A percentile compares a stretch with the other conserved stretches of the same genome.
Evolutionary conservation across 176 grass and related monocot species (phyloP).

Genomic region (Tillandsia leiboldiana): DNA sequence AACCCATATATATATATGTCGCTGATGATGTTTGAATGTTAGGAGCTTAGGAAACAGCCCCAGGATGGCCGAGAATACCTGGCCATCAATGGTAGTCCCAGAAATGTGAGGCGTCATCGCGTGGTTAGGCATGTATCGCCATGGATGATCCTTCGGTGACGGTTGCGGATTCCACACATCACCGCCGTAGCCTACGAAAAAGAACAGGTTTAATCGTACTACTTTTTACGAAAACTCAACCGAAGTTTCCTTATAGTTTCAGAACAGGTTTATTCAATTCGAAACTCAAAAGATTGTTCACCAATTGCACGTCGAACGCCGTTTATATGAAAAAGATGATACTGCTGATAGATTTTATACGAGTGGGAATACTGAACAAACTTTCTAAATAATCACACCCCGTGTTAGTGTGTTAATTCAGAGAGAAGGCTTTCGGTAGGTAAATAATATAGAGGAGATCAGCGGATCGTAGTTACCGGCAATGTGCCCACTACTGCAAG

Average conservation of each 20-base stretch:
- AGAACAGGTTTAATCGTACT: neutral
- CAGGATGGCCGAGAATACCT: conserved; percentile 18
- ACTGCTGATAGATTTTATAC: too few relatives aligned
- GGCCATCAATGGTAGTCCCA: conserved; percentile 78
- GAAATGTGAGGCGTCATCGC: conserved; percentile 89
- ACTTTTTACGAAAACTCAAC: too few relatives aligned
- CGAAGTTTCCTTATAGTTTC: too few relatives aligned
- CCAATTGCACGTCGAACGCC: too few relatives aligned
- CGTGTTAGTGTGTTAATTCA: neutral
- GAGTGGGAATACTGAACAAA: neutral
- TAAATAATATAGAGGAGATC: neutral
- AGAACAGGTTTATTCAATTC: too few relatives aligned
- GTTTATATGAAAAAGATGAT: too few relatives aligned
- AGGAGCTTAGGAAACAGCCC: neutral
- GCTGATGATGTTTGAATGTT: neutral
- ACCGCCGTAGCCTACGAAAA: conserved; percentile 50
- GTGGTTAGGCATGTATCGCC: conserved; percentile 91
- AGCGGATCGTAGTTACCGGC: conserved; percentile 25
- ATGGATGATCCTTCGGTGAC: conserved; percentile 77
- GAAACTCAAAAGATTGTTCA: too few relatives aligned
- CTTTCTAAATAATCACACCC: neutral
- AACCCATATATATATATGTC: too few relatives aligned
- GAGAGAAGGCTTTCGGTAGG: neutral
- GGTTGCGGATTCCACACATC: conserved; percentile 92
- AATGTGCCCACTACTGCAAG: conserved; percentile 69